Conservation (phyloP, 208 protist species). For the Entamoeba moshkovskii region DNA sequence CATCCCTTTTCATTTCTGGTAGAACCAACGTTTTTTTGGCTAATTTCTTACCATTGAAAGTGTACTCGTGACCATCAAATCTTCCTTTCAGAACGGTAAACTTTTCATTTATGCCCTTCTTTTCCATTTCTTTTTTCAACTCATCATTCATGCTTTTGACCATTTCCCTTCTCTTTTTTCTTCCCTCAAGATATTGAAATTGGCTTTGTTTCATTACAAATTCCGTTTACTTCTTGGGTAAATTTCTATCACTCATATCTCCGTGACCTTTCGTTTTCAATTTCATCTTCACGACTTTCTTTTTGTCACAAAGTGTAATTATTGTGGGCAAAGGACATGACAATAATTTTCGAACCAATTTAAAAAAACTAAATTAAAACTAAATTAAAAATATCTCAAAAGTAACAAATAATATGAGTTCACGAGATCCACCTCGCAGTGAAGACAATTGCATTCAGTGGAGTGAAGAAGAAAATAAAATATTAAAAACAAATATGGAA, state of each 20-base stretch:
- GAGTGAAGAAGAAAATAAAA: not conserved
- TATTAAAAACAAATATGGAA: not conserved
- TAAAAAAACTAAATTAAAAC: too few species aligned
- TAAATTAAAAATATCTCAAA: too few species aligned
- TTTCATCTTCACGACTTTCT: too few species aligned
- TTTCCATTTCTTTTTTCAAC: not conserved
- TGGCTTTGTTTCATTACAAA: too few species aligned
- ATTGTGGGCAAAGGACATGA: too few species aligned
- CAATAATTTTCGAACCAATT: too few species aligned
- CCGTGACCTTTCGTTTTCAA: too few species aligned
- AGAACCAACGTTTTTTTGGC: not conserved
- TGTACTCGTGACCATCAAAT: not conserved
- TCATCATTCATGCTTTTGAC: not conserved
- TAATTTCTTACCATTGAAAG: not conserved
- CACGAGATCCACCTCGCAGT: not conserved
- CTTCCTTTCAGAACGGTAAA: not conserved
- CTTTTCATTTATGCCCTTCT: not conserved
- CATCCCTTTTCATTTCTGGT: not conserved
- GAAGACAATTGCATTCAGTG: not conserved
- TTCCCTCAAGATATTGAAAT: not conserved
- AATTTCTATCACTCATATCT: too few species aligned
- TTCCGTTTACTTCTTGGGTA: too few species aligned
- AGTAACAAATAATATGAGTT: too few species aligned
- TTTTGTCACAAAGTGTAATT: too few species aligned
- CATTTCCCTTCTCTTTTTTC: not conserved